These are phyloP conservation scores for Rubia balearica DNA, from an alignment of 305 asterid genomes.

Conservation along the genomic window DNA sequence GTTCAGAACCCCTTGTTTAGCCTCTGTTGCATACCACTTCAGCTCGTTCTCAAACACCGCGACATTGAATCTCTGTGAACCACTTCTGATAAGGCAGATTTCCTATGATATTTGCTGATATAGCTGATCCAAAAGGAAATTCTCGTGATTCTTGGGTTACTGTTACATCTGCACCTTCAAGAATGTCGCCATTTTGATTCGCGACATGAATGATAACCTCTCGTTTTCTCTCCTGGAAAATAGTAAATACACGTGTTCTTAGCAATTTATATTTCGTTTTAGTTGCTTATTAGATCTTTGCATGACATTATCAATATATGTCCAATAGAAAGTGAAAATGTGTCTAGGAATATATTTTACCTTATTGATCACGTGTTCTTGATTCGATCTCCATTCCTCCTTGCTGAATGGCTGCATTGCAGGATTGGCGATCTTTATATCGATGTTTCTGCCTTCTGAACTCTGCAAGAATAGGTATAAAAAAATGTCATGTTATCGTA, in stretches of 20 bases:
- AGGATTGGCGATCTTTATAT: conserved; percentile 39
- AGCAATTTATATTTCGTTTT: too few species aligned
- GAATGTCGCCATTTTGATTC: conserved; percentile 36
- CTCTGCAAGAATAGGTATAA: conserved; percentile 24
- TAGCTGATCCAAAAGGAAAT: conserved; percentile 83
- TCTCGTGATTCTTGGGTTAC: conserved; percentile 54
- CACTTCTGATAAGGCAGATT: conserved; percentile 52
- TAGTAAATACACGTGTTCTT: not conserved
- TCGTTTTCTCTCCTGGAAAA: conserved; percentile 54
- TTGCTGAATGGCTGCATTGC: conserved; percentile 74
- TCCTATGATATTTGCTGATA: conserved; percentile 49
- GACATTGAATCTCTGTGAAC: conserved; percentile 67
- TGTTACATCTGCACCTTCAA: conserved; percentile 41
- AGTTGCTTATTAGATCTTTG: too few species aligned
- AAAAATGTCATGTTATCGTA: not conserved
- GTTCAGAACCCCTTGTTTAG: conserved; percentile 41
- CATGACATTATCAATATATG: too few species aligned
- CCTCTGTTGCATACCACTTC: conserved; percentile 73
- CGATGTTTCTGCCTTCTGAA: conserved; percentile 27
- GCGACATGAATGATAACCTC: conserved; percentile 60
- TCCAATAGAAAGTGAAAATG: not conserved
- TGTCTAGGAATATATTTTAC: conserved; percentile 16
- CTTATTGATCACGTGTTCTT: conserved; percentile 49
- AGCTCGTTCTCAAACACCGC: conserved; percentile 86
- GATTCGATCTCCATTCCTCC: conserved; percentile 58